phyloP scores from a whole-genome alignment of 805 yeast genomes.

The Martiniozyma abietophila region DNA sequence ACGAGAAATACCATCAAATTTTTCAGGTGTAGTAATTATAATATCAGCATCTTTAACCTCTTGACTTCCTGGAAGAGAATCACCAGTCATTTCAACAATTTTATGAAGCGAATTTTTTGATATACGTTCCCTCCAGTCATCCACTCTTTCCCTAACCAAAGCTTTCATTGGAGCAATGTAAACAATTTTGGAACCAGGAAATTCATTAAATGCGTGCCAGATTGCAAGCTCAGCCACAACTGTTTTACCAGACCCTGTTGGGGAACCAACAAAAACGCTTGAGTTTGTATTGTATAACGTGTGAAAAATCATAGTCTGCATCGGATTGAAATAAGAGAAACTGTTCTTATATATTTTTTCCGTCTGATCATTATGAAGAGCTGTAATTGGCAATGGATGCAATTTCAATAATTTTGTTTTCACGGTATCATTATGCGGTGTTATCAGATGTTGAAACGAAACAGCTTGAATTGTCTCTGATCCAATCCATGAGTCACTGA shows the following conservation, averaged over 20 bases:
- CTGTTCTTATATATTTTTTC: conserved; percentile 58
- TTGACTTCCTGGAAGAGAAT: conserved; percentile 62
- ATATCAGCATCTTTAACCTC: conserved; percentile 64
- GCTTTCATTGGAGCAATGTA: conserved; percentile 91
- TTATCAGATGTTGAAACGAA: conserved; percentile 81
- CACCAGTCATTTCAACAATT: conserved; percentile 77
- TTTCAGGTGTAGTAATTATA: conserved; percentile 77
- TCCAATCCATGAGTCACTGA: conserved; percentile 88
- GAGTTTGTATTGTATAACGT: conserved; percentile 71
- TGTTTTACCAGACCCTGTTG: conserved; percentile 98
- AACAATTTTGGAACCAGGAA: conserved; percentile 72
- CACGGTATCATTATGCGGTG: conserved; percentile 81
- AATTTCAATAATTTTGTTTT: conserved; percentile 71
- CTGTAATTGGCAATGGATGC: conserved; percentile 80
- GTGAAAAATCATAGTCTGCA: conserved; percentile 97
- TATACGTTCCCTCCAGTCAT: conserved; percentile 61
- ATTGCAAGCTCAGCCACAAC: conserved; percentile 95
- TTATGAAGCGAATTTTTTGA: conserved; percentile 36
- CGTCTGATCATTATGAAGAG: conserved; percentile 57
- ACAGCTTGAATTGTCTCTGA: conserved; percentile 67
- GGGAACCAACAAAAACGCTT: conserved; percentile 90
- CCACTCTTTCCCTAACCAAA: conserved; percentile 72
- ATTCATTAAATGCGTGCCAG: conserved; percentile 87
- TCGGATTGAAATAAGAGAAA: conserved; percentile 89
- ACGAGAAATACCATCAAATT: conserved; percentile 81